These are phyloP conservation scores for Phalaenopsis hybrid DNA, from an alignment of 116 monocot species.

Conservation along the genomic window DNA sequence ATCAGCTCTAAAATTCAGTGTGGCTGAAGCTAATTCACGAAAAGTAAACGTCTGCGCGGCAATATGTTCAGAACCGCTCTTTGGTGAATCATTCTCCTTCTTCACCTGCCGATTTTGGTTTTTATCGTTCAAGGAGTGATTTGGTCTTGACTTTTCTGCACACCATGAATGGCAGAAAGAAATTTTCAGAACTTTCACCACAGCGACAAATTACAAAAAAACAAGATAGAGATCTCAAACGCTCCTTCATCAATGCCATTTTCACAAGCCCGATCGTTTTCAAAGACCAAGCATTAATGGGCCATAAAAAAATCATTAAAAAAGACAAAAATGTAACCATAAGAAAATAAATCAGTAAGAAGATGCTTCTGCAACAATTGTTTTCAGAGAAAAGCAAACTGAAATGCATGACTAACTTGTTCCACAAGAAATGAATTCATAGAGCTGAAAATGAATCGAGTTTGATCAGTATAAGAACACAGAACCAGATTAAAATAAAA, in stretches of 20 bases:
- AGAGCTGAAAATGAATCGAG: too few species aligned
- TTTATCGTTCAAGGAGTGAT: conserved; percentile 17
- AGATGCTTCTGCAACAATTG: neutral
- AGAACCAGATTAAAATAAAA: too few species aligned
- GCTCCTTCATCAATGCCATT: neutral
- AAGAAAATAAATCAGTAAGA: neutral
- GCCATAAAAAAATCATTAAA: too few species aligned
- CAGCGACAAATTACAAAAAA: neutral
- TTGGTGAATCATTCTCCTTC: conserved; percentile 14
- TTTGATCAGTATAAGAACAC: too few species aligned
- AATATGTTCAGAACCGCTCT: conserved; percentile 28
- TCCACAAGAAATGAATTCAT: too few species aligned
- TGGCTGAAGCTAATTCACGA: conserved; percentile 55
- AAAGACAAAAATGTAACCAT: neutral
- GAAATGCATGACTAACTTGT: too few species aligned
- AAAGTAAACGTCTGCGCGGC: conserved; percentile 49
- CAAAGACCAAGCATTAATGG: too few species aligned
- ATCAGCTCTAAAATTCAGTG: conserved; percentile 54
- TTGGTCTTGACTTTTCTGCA: conserved; percentile 26
- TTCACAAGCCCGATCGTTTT: neutral
- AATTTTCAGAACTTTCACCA: neutral
- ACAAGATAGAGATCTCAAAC: neutral
- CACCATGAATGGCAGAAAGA: neutral
- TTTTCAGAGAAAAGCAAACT: too few species aligned
- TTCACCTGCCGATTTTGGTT: conserved; percentile 9